phyloP scores from a whole-genome alignment of 805 yeast genomes.

The Yamadazyma takamatsuzukensis region DNA sequence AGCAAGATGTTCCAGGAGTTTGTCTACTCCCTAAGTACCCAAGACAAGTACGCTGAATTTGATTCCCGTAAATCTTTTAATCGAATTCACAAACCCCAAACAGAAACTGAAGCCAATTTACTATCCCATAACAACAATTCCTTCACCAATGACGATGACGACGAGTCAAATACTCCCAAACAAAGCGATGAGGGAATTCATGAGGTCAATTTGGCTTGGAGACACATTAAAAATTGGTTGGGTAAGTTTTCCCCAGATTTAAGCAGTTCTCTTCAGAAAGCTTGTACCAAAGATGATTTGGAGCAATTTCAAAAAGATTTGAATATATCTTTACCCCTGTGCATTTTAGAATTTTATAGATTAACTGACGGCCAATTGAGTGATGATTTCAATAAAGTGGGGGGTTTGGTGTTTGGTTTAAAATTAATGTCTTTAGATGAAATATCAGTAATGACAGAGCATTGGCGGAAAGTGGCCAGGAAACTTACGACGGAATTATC shows the following conservation, averaged over 20 bases:
- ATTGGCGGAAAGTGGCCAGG: constrained; percentile 77
- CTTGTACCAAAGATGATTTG: constrained; percentile 78
- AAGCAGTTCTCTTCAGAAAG: constrained; percentile 68
- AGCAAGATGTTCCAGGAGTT: constrained; percentile 50
- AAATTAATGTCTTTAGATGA: constrained; percentile 78
- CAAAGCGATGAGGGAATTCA: constrained; percentile 59
- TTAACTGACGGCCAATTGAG: constrained; percentile 93
- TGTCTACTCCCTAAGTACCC: constrained; percentile 60
- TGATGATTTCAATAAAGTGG: constrained; percentile 61
- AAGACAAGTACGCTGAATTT: constrained; percentile 68
- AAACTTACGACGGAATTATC: constrained; percentile 25
- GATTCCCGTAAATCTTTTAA: constrained; percentile 46
- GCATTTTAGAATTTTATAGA: constrained; percentile 74
- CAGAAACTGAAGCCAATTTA: constrained; percentile 27
- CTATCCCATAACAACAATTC: constrained; percentile 13
- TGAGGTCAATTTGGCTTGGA: constrained; percentile 78
- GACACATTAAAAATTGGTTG: constrained; percentile 83
- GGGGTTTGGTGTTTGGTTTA: constrained; percentile 76
- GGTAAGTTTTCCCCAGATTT: constrained; percentile 76
- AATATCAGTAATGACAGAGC: constrained; percentile 71
- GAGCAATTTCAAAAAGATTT: constrained; percentile 81
- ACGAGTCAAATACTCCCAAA: constrained; percentile 30
- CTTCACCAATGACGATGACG: constrained; percentile 13
- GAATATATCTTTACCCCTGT: constrained; percentile 68
- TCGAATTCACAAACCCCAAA: constrained; percentile 35